phyloP scores from a whole-genome alignment of 371 early-diverging fungal genomes.

The Mortierella sp. region DNA sequence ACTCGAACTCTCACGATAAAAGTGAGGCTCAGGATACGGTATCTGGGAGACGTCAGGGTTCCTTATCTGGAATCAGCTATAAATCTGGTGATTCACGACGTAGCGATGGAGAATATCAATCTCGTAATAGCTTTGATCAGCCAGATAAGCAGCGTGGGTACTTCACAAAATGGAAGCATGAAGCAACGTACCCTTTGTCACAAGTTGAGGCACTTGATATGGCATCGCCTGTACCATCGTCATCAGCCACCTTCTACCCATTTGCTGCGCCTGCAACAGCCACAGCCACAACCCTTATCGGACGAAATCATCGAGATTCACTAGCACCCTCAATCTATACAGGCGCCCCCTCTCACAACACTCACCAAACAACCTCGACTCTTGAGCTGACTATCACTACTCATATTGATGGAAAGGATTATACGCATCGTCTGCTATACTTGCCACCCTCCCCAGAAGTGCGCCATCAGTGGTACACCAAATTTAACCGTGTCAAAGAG shows the following conservation, averaged over 20 bases:
- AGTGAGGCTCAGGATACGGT: constrained; percentile 56
- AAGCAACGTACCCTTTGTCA: constrained; percentile 65
- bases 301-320: constrained; percentile 18
- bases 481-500: constrained; percentile 42
- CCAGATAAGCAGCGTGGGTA: constrained; percentile 60
- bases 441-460: constrained; percentile 49
- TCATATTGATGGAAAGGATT: constrained; percentile 40
- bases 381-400: constrained; percentile 39
- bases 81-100: constrained; percentile 31
- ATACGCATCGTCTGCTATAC: constrained; percentile 37
- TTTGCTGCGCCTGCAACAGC: constrained; percentile 59
- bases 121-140: constrained; percentile 33
- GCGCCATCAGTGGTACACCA: constrained; percentile 48
- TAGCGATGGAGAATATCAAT: constrained; percentile 15
- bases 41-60: constrained; percentile 48
- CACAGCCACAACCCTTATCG: constrained; percentile 36
- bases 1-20: constrained; percentile 36
- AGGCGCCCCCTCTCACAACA: constrained; percentile 3
- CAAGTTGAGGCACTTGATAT: constrained; percentile 71
- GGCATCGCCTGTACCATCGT: constrained; percentile 63
- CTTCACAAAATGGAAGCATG: constrained; percentile 78
- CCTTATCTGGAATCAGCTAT: constrained; percentile 29
- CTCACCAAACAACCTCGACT: constrained; percentile 39
- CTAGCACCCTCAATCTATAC: constrained; percentile 57
- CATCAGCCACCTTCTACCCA: constrained; percentile 61